Evolutionary conservation across 441 rosid species (phyloP), one percentile per base, ranked within the genome.

Genomic region (Populus tomentosa): DNA sequence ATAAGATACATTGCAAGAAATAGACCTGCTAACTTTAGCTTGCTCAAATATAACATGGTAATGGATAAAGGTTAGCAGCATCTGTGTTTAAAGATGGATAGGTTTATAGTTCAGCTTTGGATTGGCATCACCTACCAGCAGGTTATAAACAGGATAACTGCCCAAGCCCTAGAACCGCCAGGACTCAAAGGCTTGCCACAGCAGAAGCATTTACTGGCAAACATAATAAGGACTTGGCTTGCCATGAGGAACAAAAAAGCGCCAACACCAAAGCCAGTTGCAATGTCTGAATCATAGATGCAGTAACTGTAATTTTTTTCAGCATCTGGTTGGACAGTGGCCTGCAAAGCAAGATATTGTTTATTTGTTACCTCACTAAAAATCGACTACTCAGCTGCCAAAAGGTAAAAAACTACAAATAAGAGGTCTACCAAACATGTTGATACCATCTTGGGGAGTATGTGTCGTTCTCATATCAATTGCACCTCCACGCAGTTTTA

Each of bases 181-280:
- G 97, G 99, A 80, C 82, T 80, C 86, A 93, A 80, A 38, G 98
- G 82, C 81, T 75, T 92, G 21, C 98, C 99, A 70, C 95, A 93
- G 83, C 98, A 95, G 79, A 95, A 86, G 82, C 98, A 95, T 68
- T 89, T 75, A 75, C 91, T 93, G 7, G 81, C 97, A 32, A 75
- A 87, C 94, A 91, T 91, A 56, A 93, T 81, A 70, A 95, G 79
- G 77, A 82, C 70, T 80, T 95, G 99, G 82, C 92, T 88, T 18
- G 83, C 84, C 81, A 92, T 56, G 33, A 95, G 91, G 79, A 90
- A 74, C 62, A 95, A 78, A 65, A 92, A 85, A 35, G 98, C 87
- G 75, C 95, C 95, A 8, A 84, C 90, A 18, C 97, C 97, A 21
- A 87, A 87, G 61, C 94, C 86, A 0, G 99, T 91, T 13, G 98